Evolutionary conservation across 805 yeast species (phyloP).

Genomic region (Grigorovia jiainica): DNA sequence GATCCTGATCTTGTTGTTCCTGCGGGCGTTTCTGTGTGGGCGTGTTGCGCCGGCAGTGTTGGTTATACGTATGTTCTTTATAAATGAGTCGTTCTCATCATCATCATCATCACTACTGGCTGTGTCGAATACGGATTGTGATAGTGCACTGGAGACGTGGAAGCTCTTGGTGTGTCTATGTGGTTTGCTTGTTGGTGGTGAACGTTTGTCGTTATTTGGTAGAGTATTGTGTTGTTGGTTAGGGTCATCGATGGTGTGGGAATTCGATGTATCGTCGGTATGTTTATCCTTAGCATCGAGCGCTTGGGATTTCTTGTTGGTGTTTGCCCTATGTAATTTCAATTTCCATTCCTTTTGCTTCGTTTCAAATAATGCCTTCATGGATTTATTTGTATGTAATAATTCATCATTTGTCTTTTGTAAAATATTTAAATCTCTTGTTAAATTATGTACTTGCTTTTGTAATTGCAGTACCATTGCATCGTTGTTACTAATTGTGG

Average conservation of each 20-base stretch:
- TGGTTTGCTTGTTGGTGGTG: too few relatives aligned
- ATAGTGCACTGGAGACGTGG: neutral
- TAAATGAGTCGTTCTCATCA: neutral
- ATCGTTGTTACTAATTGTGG: too few relatives aligned
- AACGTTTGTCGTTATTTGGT: too few relatives aligned
- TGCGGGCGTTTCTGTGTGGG: too few relatives aligned
- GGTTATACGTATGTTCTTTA: neutral
- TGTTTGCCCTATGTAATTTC: constrained; percentile 13
- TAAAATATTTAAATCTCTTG: constrained; percentile 24
- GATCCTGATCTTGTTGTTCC: too few relatives aligned
- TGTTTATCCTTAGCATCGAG: too few relatives aligned
- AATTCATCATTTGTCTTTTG: constrained; percentile 25
- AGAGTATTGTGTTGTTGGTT: neutral
- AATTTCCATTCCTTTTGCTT: constrained; percentile 27
- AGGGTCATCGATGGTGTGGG: neutral
- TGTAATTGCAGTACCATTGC: constrained; percentile 29
- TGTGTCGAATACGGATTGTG: constrained; percentile 8
- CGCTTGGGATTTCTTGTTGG: too few relatives aligned
- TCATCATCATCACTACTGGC: neutral
- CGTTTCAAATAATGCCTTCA: constrained; percentile 21
- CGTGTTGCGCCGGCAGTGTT: neutral
- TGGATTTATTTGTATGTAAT: constrained; percentile 26
- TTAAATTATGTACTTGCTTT: constrained; percentile 28
- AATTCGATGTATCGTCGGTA: too few relatives aligned
- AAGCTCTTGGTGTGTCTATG: neutral